Base-by-base conservation (phyloP, 139 green algal genomes). In the Micromonas pusilla region DNA sequence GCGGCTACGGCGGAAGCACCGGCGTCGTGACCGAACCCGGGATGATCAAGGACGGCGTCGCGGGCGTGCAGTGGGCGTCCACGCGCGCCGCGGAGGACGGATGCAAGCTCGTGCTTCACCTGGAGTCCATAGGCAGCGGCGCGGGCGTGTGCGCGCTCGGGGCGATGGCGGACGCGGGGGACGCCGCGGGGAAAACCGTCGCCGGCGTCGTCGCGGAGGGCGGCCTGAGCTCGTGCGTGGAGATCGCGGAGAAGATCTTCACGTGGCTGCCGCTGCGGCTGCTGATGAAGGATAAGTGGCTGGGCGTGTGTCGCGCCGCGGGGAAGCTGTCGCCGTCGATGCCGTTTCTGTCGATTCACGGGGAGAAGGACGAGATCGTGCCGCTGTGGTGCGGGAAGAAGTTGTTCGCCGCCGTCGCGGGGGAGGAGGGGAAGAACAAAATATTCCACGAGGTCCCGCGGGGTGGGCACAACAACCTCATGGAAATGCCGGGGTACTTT, bases 1-100 rank as follows among this genome's bases (percentile, higher is more conserved):
- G 73, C 45, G 73, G 73, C 5, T 80, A 80, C 30, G 73, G 73
- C 52, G 62, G 73, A 25, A 72, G 31, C 31, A 26, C 78, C 19
- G 73, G 73, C 13, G 52, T 20, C 25, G 36, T 52, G 32, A 72
- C 30, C 38, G 73, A 80, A 52, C 3, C 23, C 3, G 73, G 73
- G 25, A 30, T 80, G 26, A 74, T 38, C 52, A 37, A 26, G 30
- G 73, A 80, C 33, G 73, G 45, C 21, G 30, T 54, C 3, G 73
- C 73, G 20, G 73, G 36, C 30, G 9, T 53, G 20, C n/a, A 71
- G 30, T 80, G 33, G 52, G 31, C 45, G 5, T 21, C 26, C 23
- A 70, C 21, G 6, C 21, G 72, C 21, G 45, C 38, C 20, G 37
- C 30, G 5, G 72, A 70, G 38, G 28, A 31, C 52, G 34, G 34